Evolutionary conservation across 1,139 yeast genomes (phyloP), one percentile per base, ranked within the genome.

Genomic region (Eremothecium gossypii): DNA sequence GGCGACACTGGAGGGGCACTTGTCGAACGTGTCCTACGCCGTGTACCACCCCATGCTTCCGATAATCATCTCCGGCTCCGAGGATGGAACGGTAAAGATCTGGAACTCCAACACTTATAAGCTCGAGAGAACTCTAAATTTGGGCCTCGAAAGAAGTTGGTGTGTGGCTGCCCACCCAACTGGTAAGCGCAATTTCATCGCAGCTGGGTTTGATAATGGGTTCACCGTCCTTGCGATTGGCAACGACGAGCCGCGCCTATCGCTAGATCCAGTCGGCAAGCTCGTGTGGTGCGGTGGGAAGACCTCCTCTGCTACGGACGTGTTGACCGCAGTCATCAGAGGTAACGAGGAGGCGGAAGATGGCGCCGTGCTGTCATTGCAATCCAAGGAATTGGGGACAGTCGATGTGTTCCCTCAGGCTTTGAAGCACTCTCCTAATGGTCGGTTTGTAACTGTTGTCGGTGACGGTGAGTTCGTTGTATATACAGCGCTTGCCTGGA

Each of bases 401-500:
- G 87, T 89, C 45, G 98, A 91, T 66, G 79, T 91, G 38, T 91
- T 81, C 70, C 97, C 98, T 37, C 85, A 85, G 49, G 74, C 83
- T 47, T 73, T 91, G 56, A 70, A 74, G 39, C 98, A 91, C 65
- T 89, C 97, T 33, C 97, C 97, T 48, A 91, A 93, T 61, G 99
- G 99, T 47, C 79, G 96, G 65, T 91, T 84, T 62, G 97, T 89
- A 33, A 83, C 97, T 23, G 96, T 91, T 39, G 83, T 93, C 45
- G 99, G 99, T 59, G 98, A 93, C 67, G 97, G 96, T 47, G 98
- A 91, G 66, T 91, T 86, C 63, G 86, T 91, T 55, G 82, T 93
- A 44, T 93, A 91, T 68, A 87, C 97, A 7, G 93, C 98, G 1
- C 75, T 93, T 57, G 97, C 97, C 1, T 91, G 98, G 98, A 79